Evolutionary conservation across 75 land plant species (phyloP).

Genomic region (Picea sitchensis): DNA sequence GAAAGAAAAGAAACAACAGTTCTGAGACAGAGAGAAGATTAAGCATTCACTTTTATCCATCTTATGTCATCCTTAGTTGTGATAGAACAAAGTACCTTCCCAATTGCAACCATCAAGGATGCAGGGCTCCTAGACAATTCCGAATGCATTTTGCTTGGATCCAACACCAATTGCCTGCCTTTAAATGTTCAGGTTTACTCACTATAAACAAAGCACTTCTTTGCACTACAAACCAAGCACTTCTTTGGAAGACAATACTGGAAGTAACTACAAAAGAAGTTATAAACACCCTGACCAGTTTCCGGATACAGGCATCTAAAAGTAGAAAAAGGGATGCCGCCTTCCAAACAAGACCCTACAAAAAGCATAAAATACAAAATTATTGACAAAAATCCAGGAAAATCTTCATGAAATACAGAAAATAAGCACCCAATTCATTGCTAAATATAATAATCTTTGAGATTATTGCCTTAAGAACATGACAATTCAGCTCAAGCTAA

Average conservation of each 20-base stretch:
- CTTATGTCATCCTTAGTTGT: background rate
- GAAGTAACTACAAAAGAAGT: background rate
- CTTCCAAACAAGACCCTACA: conserved; percentile 10
- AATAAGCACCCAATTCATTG: background rate
- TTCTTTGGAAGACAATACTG: background rate
- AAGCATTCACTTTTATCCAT: background rate
- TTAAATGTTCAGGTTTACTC: conserved; percentile 7
- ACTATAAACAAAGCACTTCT: background rate
- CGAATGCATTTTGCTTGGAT: conserved; percentile 2
- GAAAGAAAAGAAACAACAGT: background rate
- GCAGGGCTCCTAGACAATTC: conserved; percentile 2
- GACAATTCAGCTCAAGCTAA: background rate
- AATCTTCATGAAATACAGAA: background rate
- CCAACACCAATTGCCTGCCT: conserved; percentile 6
- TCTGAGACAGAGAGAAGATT: background rate
- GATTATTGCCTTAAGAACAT: background rate
- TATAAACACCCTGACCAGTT: background rate
- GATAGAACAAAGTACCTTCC: conserved; percentile 4
- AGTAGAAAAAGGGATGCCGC: background rate
- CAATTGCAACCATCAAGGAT: background rate
- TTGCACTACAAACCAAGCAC: too few relatives aligned
- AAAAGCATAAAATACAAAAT: background rate
- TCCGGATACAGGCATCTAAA: conserved; percentile 5
- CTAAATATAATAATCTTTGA: background rate
- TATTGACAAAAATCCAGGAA: background rate